phyloP scores from a whole-genome alignment of 2,329 filamentous ascomycete species.

The Magnaporthales sp. region DNA sequence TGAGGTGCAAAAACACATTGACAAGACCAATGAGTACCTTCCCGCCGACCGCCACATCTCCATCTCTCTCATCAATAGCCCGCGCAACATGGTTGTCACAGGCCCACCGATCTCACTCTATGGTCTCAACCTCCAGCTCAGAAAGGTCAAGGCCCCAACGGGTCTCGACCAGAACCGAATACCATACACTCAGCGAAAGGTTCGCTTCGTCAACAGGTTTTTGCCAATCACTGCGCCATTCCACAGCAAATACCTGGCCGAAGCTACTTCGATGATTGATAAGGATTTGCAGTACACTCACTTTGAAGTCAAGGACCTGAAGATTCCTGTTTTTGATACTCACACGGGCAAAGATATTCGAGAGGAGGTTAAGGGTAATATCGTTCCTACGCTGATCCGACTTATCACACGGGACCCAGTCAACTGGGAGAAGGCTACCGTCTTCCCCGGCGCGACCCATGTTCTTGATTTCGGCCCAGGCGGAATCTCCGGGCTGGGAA shows the following conservation, averaged over 20 bases:
- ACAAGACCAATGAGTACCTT: slow-evolving; percentile 93
- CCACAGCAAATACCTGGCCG: slow-evolving; percentile 87
- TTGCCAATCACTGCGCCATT: slow-evolving; percentile 96
- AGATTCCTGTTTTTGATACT: slow-evolving; percentile 83
- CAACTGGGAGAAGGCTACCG: slow-evolving; percentile 91
- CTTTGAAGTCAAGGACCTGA: slow-evolving; percentile 65
- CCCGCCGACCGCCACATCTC: slow-evolving; percentile 87
- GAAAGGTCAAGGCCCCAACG: slow-evolving; percentile 97
- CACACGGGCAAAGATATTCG: slow-evolving; percentile 81
- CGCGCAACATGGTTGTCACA: slow-evolving; percentile 92
- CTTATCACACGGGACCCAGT: slow-evolving; percentile 94
- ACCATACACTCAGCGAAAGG: slow-evolving; percentile 90
- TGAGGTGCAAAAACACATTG: slow-evolving; percentile 92
- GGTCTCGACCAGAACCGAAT: slow-evolving; percentile 92
- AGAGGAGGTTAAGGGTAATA: slow-evolving; percentile 59
- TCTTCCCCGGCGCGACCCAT: slow-evolving; percentile 85
- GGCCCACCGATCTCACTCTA: slow-evolving; percentile 94
- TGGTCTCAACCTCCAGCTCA: slow-evolving; percentile 86
- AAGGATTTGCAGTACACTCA: slow-evolving; percentile 78
- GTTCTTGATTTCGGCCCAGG: slow-evolving; percentile 95
- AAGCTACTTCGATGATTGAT: slow-evolving; percentile 74
- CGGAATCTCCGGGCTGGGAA: slow-evolving; percentile 91
- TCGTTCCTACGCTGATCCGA: slow-evolving; percentile 78
- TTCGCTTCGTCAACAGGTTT: slow-evolving; percentile 95
- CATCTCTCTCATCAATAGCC: slow-evolving; percentile 94